Conservation (phyloP, 345 rosid genomes). For the Brassica rapa region DNA sequence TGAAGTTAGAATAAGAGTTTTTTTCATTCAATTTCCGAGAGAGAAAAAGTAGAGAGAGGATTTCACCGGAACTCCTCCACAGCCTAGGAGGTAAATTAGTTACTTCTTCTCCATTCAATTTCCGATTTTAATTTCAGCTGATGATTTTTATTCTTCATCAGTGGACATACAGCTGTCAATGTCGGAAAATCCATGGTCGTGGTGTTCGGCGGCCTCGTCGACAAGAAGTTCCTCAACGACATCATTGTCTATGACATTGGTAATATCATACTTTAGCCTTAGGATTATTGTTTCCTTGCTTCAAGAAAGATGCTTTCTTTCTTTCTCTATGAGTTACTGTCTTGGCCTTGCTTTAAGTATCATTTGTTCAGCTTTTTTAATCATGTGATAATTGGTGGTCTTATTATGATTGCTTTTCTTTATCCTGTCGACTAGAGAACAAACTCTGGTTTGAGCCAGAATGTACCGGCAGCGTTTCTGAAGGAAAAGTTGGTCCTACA, state of each 20-base stretch:
- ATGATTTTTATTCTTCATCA: slow-evolving; percentile 29
- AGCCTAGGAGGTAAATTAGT: slow-evolving; percentile 59
- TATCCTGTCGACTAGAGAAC: slow-evolving; percentile 54
- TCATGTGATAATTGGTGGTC: not conserved
- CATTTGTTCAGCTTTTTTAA: no score
- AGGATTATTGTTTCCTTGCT: not conserved
- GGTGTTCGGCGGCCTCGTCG: slow-evolving; percentile 84
- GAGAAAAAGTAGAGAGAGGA: no score
- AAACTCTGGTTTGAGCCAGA: slow-evolving; percentile 90
- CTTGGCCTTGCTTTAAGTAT: no score
- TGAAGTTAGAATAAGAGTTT: no score
- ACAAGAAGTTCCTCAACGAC: slow-evolving; percentile 77
- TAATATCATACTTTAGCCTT: slow-evolving; percentile 29
- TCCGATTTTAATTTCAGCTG: slow-evolving; percentile 14
- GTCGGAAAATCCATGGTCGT: slow-evolving; percentile 84
- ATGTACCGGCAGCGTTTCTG: slow-evolving; percentile 80
- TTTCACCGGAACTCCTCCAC: slow-evolving; percentile 74
- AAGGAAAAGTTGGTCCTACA: slow-evolving; percentile 82
- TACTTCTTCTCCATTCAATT: not conserved
- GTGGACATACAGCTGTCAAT: slow-evolving; percentile 83
- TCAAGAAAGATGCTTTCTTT: not conserved
- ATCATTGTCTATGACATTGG: slow-evolving; percentile 76
- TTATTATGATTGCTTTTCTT: slow-evolving; percentile 16
- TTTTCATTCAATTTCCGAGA: no score
- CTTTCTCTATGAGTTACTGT: not conserved